Base-by-base conservation (phyloP, 1,284 basidiomycete species). In the Xerocomus minutiporus region DNA sequence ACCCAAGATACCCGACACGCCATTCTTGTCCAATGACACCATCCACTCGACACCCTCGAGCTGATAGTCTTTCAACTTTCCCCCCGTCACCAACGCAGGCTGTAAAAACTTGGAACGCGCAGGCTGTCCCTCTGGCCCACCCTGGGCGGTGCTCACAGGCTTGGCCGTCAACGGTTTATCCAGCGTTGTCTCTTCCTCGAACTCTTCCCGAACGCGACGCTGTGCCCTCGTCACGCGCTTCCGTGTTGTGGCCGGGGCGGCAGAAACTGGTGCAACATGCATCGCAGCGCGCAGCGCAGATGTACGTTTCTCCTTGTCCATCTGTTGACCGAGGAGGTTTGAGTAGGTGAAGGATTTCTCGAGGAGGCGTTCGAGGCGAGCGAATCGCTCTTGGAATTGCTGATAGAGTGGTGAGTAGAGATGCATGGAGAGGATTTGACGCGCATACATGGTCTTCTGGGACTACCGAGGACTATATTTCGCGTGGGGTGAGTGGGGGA, bases 41-140 rank as follows among this genome's bases (percentile, higher is more conserved):
- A 99, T 93, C 96, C 96, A 99, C 58, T 96, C 91, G 13, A 98
- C 82, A 5, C 96, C 96, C 48, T 94, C 92, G 1, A 98, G 78
- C 69, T 99, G 96, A 66, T 98, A 98, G 44, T 89, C 82, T 62
- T 93, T 91, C 58, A 97, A 71, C 47, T 74, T 88, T 2, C 86
- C 91, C 6, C 94, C 95, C 0, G 91, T 95, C 41, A 97, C 75
- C 13, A 94, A 73, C 1, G 76, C 73, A 0, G 94, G 92, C 68
- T 96, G 93, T 44, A 79, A 68, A 59, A 86, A 84, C 40, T 75
- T 67, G 17, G 73, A 63, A 15, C 60, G 62, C 50, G 60, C 5
- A 28, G 20, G 48, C 1, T 40, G 13, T 1, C 29, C 9, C 6
- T 71, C 70, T 1, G 68, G 64, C 4, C 63, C 65, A 0, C 59